phyloP scores from a whole-genome alignment of 140 eudicot species.

The Oenanthe javanica region DNA sequence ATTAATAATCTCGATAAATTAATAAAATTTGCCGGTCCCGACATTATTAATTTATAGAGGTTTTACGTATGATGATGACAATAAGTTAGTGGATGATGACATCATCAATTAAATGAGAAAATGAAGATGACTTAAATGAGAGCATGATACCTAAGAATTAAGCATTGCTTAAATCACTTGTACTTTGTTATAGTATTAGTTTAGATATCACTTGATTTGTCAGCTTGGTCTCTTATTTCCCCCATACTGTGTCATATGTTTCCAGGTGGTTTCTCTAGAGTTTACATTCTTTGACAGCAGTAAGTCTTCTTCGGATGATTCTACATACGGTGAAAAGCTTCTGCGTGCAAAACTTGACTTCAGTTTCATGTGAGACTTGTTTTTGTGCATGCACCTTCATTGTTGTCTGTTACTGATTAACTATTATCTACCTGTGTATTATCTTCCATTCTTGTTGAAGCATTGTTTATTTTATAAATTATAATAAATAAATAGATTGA shows the following conservation, averaged over 20 bases:
- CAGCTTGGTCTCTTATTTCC: neutral
- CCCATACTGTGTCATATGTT: conserved; percentile 2
- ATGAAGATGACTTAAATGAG: no score
- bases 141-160: no score
- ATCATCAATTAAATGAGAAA: no score
- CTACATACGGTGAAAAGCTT: conserved; percentile 78
- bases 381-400: conserved; percentile 10
- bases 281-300: conserved; percentile 93
- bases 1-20: no score
- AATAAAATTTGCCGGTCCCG: no score
- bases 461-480: neutral
- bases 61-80: no score
- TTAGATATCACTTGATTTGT: neutral
- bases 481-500: neutral
- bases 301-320: conserved; percentile 76
- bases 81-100: no score
- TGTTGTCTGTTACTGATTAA: neutral
- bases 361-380: conserved; percentile 80
- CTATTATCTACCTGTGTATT: neutral
- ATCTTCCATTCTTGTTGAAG: neutral
- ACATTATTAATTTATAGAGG: no score
- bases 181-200: no score
- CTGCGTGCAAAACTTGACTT: conserved; percentile 92
- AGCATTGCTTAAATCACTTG: no score
- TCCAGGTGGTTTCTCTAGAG: conserved; percentile 94